Evolutionary conservation across 2,329 filamentous ascomycete species (phyloP).

Genomic region (Colletotrichum sp.): DNA sequence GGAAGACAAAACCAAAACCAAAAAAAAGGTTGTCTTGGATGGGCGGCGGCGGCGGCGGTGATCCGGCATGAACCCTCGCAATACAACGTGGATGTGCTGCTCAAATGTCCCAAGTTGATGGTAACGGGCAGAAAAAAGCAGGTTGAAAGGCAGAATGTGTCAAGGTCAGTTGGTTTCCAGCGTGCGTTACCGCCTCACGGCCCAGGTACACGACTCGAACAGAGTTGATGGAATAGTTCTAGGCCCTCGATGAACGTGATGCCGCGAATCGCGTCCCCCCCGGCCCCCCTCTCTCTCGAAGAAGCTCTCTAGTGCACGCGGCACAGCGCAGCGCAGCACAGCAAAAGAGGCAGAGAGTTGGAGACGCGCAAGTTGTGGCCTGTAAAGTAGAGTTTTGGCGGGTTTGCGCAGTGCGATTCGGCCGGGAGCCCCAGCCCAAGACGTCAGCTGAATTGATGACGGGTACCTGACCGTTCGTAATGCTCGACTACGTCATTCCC

Average conservation of each 20-base stretch:
- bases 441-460: conserved; percentile 13
- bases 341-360: neutral
- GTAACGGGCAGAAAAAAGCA: neutral
- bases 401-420: neutral
- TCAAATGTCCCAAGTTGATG: neutral
- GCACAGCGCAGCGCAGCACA: neutral
- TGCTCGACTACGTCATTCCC: conserved; percentile 18
- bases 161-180: neutral
- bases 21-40: neutral
- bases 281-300: neutral
- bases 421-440: neutral
- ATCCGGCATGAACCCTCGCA: neutral
- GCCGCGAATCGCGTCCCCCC: neutral
- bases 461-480: conserved; percentile 17
- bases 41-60: neutral
- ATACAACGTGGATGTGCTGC: neutral
- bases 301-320: neutral
- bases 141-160: neutral
- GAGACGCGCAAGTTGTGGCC: neutral
- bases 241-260: neutral
- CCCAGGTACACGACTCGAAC: conserved; percentile 6
- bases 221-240: conserved; percentile 18
- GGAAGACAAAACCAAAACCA: neutral
- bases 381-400: neutral
- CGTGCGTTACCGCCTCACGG: neutral